phyloP scores from a whole-genome alignment of 805 yeast species.

The Phaffomyces thermotolerans region DNA sequence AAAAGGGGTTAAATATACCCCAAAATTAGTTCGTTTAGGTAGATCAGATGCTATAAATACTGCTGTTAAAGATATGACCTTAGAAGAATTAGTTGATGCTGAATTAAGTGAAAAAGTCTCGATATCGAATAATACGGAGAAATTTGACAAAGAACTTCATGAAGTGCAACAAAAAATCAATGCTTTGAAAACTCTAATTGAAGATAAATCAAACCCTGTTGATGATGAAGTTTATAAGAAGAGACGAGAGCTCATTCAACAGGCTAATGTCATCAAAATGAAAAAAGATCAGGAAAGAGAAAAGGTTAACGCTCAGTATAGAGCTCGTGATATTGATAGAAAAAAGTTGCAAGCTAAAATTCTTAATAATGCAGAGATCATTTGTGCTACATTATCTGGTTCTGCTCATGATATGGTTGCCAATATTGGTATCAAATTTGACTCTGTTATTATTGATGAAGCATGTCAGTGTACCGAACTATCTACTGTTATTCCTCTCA shows the following conservation, averaged over 20 bases:
- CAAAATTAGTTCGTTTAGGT: slow-evolving; percentile 80
- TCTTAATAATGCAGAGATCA: slow-evolving; percentile 68
- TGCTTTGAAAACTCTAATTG: slow-evolving; percentile 22
- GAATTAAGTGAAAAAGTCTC: slow-evolving; percentile 16
- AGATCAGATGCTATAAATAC: slow-evolving; percentile 81
- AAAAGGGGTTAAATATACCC: slow-evolving; percentile 45
- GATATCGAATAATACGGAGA: slow-evolving; percentile 33
- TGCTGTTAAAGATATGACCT: slow-evolving; percentile 71
- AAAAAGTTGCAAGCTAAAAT: slow-evolving; percentile 69
- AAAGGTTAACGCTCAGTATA: slow-evolving; percentile 52
- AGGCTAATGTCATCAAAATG: slow-evolving; percentile 63
- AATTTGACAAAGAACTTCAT: slow-evolving; percentile 43
- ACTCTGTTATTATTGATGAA: slow-evolving; percentile 90
- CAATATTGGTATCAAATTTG: slow-evolving; percentile 68
- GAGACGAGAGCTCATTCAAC: slow-evolving; percentile 49
- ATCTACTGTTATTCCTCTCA: slow-evolving; percentile 82
- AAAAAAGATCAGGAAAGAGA: slow-evolving; percentile 77
- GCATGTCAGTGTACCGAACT: slow-evolving; percentile 96
- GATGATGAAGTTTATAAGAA: slow-evolving; percentile 43
- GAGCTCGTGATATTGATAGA: slow-evolving; percentile 74
- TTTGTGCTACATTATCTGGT: slow-evolving; percentile 90
- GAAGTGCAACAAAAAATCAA: slow-evolving; percentile 11
- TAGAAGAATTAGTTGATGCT: slow-evolving; percentile 78
- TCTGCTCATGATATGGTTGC: slow-evolving; percentile 86
- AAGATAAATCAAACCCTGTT: slow-evolving; percentile 23